Evolutionary conservation across 2,329 filamentous ascomycete species (phyloP).

Genomic region (Sporothrix mexicana): DNA sequence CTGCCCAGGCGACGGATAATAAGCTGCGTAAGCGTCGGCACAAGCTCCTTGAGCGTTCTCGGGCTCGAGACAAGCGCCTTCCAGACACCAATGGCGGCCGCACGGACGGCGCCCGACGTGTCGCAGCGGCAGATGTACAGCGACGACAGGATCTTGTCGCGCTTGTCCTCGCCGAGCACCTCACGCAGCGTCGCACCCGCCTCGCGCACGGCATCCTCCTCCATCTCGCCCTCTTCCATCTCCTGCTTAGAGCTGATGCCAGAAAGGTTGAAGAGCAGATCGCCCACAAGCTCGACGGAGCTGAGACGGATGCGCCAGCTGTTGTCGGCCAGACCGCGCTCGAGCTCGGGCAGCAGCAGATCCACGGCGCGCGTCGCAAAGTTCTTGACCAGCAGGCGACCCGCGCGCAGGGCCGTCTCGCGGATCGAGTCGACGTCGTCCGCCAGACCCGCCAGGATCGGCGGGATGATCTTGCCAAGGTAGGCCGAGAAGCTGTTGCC

Average conservation of each 20-base stretch:
- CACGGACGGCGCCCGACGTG: constrained; percentile 88
- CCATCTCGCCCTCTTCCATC: constrained; percentile 77
- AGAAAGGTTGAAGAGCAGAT: constrained; percentile 95
- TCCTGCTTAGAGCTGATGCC: constrained; percentile 76
- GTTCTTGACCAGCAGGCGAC: constrained; percentile 95
- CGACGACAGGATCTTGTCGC: constrained; percentile 96
- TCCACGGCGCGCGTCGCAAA: constrained; percentile 96
- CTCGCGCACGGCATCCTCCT: constrained; percentile 77
- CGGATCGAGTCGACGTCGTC: constrained; percentile 97
- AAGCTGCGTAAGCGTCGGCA: constrained; percentile 91
- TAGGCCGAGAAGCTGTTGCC: constrained; percentile 98
- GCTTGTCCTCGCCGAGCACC: constrained; percentile 91
- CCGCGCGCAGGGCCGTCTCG: constrained; percentile 93
- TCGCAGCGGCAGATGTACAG: constrained; percentile 98
- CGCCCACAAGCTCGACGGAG: constrained; percentile 95
- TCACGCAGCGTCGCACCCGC: constrained; percentile 93
- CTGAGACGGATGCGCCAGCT: constrained; percentile 97
- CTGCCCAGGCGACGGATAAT: constrained; percentile 93
- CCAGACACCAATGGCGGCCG: constrained; percentile 91
- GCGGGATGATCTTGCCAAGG: constrained; percentile 91
- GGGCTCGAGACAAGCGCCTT: constrained; percentile 94
- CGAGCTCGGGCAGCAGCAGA: constrained; percentile 88
- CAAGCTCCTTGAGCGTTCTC: constrained; percentile 89
- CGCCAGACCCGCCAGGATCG: constrained; percentile 90
- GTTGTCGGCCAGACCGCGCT: constrained; percentile 95